Base-by-base conservation (phyloP, 2,329 filamentous ascomycete genomes). In the Cyanodermella asteris region DNA sequence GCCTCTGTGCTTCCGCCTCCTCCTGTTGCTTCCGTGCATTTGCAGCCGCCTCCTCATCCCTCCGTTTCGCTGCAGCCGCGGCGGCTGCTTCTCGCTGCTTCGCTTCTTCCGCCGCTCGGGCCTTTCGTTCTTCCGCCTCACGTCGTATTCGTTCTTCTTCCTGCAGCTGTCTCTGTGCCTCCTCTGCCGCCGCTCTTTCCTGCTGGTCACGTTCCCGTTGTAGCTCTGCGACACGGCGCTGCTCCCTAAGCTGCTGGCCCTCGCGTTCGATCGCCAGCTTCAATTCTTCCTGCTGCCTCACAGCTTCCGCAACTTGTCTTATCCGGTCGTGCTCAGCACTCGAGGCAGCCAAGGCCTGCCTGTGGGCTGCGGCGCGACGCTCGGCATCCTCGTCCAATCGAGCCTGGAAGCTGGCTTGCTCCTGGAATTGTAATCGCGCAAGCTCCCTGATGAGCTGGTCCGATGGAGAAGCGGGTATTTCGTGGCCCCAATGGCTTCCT, bases 251-350 rank as follows among this genome's bases (percentile, higher is more conserved):
- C n/a, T 39, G 42, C 25, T 41, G 43, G 24, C 46, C 46, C 32
- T 53, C 46, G 29, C 32, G 25, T 43, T 28, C 48, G 42, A 26
- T 44, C 38, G 32, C 42, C 36, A 39, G 48, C 41, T 59, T 47
- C 6, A 55, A 34, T 12, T 50, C 41, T 29, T 63, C 46, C n/a
- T 52, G 48, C 20, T 59, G 47, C n/a, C 63, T 37, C 11, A 55
- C 59, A 12, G 56, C 50, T 37, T 64, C 55, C 4, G 64, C 64
- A 24, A 57, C 53, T 26, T 55, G 47, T 22, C 56, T 58, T 7
- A 84, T 61, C 15, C 63, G 58, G 18, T 74, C 63, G 42, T 81
- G 75, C 38, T 72, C 63, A 9, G 56, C 55, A 24, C 65, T 64
- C 4, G 72, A 72, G 23, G 62, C 61, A 22, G 62, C 63, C 10